Conservation (phyloP, 2,329 filamentous ascomycete genomes). For the Drechslera avenae region DNA sequence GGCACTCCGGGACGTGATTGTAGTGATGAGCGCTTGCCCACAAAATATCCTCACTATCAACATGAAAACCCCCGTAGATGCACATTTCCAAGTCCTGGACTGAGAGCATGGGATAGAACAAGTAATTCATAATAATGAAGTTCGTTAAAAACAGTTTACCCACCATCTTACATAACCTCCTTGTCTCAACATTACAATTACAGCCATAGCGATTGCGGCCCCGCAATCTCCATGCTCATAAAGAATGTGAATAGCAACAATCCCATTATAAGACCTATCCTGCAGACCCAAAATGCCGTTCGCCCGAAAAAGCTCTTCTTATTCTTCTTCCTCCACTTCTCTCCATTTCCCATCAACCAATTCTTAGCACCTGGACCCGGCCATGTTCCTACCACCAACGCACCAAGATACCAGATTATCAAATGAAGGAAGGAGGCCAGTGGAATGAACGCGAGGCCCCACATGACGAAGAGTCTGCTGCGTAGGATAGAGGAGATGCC, state of each 20-base stretch:
- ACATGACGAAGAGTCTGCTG: slow-evolving; percentile 27
- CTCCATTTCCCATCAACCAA: too few species aligned
- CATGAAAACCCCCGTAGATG: slow-evolving; percentile 50
- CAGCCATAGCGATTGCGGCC: slow-evolving; percentile 12
- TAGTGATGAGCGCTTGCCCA: slow-evolving; percentile 56
- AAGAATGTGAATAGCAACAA: slow-evolving; percentile 24
- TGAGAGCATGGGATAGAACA: neutral
- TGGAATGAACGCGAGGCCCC: slow-evolving; percentile 25
- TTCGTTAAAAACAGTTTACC: neutral
- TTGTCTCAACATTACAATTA: neutral
- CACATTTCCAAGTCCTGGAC: slow-evolving; percentile 47
- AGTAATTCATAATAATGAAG: neutral
- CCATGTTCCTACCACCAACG: slow-evolving; percentile 6
- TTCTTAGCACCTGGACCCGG: neutral
- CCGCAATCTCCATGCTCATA: slow-evolving; percentile 21
- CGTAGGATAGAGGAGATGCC: slow-evolving; percentile 26
- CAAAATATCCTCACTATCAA: slow-evolving; percentile 54
- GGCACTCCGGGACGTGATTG: slow-evolving; percentile 53
- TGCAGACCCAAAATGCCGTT: slow-evolving; percentile 1
- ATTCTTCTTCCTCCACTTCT: neutral
- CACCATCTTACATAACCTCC: neutral
- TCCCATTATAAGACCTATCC: slow-evolving; percentile 13
- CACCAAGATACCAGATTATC: slow-evolving; percentile 20
- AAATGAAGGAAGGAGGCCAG: slow-evolving; percentile 23
- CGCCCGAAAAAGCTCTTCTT: slow-evolving; percentile 1